phyloP scores from a whole-genome alignment of 2,329 filamentous ascomycete species.

The Fusarium musae region DNA sequence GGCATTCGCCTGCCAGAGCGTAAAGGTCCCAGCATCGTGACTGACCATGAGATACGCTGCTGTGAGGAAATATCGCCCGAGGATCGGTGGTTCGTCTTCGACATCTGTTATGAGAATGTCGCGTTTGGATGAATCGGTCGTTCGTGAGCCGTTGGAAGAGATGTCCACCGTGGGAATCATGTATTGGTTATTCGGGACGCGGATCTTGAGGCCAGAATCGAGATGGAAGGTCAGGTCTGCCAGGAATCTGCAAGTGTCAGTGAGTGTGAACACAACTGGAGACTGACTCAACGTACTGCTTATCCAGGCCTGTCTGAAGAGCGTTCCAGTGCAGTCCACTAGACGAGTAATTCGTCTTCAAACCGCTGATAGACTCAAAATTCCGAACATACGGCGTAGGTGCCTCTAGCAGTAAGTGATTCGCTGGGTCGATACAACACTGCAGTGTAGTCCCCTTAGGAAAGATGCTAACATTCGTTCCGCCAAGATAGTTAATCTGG shows the following conservation, averaged over 20 bases:
- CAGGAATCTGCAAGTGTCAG: conserved; percentile 30
- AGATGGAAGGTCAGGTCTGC: conserved; percentile 47
- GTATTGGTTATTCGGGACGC: conserved; percentile 47
- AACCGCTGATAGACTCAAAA: conserved; percentile 34
- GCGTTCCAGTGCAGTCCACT: conserved; percentile 36
- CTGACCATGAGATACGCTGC: conserved; percentile 52
- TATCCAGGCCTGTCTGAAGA: conserved; percentile 12
- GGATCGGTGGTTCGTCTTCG: conserved; percentile 31
- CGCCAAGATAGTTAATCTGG: conserved; percentile 44
- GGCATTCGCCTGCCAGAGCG: conserved; percentile 50
- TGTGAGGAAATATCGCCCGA: conserved; percentile 50
- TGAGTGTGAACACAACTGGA: rapidly evolving
- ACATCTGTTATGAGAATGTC: conserved; percentile 44
- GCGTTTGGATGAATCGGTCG: conserved; percentile 12
- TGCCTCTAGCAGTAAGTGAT: conserved; percentile 46
- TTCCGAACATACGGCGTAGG: conserved; percentile 28
- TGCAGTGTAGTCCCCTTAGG: conserved; percentile 37
- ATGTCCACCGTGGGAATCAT: conserved; percentile 45
- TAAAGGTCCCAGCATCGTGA: conserved; percentile 48
- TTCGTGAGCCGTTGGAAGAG: conserved; percentile 41
- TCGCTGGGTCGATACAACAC: conserved; percentile 47
- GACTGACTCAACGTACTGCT: conserved; percentile 4
- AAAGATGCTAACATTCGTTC: conserved; percentile 43
- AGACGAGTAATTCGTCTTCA: neutral
- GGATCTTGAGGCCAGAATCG: conserved; percentile 43